Evolutionary conservation across 352 stramenopile species (phyloP), one percentile per base, ranked within the genome.

Genomic region (Globisporangium nunn): DNA sequence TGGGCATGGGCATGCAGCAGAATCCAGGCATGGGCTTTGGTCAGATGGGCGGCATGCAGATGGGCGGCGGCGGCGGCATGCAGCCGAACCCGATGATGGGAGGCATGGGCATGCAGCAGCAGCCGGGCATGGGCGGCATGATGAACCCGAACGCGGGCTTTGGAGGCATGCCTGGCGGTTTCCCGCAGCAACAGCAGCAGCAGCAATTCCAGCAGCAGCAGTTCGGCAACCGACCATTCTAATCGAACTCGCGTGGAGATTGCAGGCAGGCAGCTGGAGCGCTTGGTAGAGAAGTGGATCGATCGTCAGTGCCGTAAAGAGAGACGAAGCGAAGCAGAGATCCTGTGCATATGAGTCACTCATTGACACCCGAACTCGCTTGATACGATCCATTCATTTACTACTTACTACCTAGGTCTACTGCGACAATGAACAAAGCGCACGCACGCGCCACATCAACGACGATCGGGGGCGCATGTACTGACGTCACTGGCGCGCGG

Each of bases 91-190:
- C 63, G 28, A 66, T 69, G 58, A 74, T 78, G 70, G 69, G 70
- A 18, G 64, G 64, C 31, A 75, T 71, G 67, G 56, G 56, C 50
- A 72, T 73, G 65, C 49, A 33, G 59, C 66, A 76, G 47, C 72
- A 69, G 59, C 65, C 66, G 31, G 62, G 54, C 11, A 77, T 81
- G 66, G 72, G 72, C n/a, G 63, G 71, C 12, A 87, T 87, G 74
- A 82, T 83, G 80, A 81, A 81, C 58, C 74, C 79, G 31, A 64
- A 69, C 55, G 71, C 54, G 31, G 52, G 59, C 12, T 84, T 74
- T 39, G 64, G 68, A 31, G 69, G 67, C 14, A 80, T 81, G 66
- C 41, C 53, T 30, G 63, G 68, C 37, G 75, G 56, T 23, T 62
- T 82, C 68, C 71, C 75, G 30, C 69, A 80, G 51, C 71, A 80